phyloP scores from a whole-genome alignment of 192 early-diverging fungal genomes.

The Spizellomyces punctatus region DNA sequence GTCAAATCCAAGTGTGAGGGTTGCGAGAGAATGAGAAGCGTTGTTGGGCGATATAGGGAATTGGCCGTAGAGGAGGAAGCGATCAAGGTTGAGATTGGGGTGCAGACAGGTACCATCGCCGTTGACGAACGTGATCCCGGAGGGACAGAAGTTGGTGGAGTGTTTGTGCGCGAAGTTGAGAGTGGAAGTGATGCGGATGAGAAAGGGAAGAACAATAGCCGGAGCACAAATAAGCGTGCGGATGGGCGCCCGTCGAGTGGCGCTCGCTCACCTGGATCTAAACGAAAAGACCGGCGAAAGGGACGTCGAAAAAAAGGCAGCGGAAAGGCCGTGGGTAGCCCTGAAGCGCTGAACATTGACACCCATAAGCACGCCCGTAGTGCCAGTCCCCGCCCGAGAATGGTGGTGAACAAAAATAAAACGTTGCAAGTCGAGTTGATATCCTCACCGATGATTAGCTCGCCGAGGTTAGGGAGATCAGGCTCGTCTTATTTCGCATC shows the following conservation, averaged over 20 bases:
- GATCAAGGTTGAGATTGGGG: constrained; percentile 39
- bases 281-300: constrained; percentile 13
- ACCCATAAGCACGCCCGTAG: neutral
- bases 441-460: constrained; percentile 19
- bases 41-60: constrained; percentile 30
- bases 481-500: neutral
- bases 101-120: constrained; percentile 32
- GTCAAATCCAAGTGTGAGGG: constrained; percentile 43
- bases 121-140: constrained; percentile 7
- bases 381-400: constrained; percentile 35
- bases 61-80: constrained; percentile 39
- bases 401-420: constrained; percentile 46
- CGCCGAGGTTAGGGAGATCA: constrained; percentile 5
- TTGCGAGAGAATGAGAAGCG: constrained; percentile 37
- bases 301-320: neutral
- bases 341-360: constrained; percentile 11
- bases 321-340: neutral
- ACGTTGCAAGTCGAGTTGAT: constrained; percentile 51
- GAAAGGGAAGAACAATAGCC: neutral
- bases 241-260: neutral
- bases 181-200: constrained; percentile 2
- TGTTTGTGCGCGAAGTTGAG: neutral
- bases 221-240: neutral
- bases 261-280: neutral
- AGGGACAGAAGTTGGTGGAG: constrained; percentile 2